Conservation (phyloP, 1,139 yeast species). For the Protomyces arabidopsidicola region DNA sequence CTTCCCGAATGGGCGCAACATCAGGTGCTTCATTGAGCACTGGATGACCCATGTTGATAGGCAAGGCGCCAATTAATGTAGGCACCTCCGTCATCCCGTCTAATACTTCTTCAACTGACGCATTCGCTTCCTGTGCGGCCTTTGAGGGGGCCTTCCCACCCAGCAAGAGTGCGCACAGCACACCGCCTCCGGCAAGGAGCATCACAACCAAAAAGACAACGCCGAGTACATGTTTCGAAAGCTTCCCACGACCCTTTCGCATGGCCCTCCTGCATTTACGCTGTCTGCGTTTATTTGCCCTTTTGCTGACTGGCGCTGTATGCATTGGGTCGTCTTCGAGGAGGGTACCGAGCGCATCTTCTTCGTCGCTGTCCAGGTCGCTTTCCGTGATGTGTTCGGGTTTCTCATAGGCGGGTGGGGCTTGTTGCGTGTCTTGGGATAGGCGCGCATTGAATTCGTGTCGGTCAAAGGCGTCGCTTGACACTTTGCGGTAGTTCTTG, state of each 20-base stretch:
- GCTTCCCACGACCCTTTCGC: neutral
- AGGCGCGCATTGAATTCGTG: neutral
- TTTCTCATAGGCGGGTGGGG: neutral
- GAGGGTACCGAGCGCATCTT: neutral
- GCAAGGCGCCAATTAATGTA: slow-evolving; percentile 14
- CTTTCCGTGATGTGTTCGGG: neutral
- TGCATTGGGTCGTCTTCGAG: neutral
- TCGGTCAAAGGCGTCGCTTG: neutral
- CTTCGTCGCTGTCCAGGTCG: neutral
- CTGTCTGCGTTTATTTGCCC: neutral
- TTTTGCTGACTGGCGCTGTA: neutral
- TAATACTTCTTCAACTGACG: neutral
- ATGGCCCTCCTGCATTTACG: neutral
- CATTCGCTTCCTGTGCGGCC: neutral
- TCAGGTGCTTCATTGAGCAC: neutral
- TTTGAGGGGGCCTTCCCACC: neutral
- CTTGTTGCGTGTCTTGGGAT: neutral
- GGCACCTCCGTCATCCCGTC: slow-evolving; percentile 21
- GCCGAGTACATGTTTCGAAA: too few relatives aligned
- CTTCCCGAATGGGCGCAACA: neutral
- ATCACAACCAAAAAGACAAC: too few relatives aligned
- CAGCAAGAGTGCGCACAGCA: neutral
- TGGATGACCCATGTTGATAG: neutral
- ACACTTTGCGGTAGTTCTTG: neutral
- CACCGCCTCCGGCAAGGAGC: too few relatives aligned